Conservation (phyloP, 1,284 basidiomycete genomes). For the Chalciporus sp. region DNA sequence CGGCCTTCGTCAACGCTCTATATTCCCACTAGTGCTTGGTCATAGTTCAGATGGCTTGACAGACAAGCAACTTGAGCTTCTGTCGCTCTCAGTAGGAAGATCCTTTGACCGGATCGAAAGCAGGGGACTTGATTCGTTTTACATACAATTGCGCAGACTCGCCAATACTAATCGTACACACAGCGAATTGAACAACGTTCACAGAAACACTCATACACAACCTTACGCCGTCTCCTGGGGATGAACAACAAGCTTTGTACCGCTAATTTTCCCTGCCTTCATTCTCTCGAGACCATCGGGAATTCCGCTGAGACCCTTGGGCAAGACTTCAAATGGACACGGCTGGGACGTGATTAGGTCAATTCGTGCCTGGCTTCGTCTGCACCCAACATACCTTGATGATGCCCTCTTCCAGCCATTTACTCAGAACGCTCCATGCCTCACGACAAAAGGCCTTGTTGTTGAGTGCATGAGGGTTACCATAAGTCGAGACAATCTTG, state of each 20-base stretch:
- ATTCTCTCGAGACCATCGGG: conserved; percentile 44
- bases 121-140: neutral
- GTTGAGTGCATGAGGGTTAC: conserved; percentile 21
- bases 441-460: conserved; percentile 28
- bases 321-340: conserved; percentile 45
- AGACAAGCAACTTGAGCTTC: neutral
- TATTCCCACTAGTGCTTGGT: no score
- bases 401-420: conserved; percentile 37
- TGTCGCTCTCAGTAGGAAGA: neutral
- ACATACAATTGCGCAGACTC: conserved; percentile 1
- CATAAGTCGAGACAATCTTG: conserved; percentile 31
- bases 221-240: conserved; percentile 46
- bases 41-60: neutral
- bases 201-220: neutral
- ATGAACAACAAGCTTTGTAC: conserved; percentile 50
- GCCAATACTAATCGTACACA: conserved; percentile 21
- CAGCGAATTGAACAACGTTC: neutral
- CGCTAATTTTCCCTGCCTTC: conserved; percentile 44
- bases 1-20: no score
- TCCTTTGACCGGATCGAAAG: neutral
- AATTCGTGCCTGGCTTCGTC: neutral
- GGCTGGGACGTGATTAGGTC: conserved; percentile 28
- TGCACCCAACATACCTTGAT: conserved; percentile 35
- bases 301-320: conserved; percentile 49
- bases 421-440: conserved; percentile 32